Evolutionary conservation across 2,329 filamentous ascomycete species (phyloP), one percentile per base, ranked within the genome.

Genomic region (Aureobasidium mangrovei): DNA sequence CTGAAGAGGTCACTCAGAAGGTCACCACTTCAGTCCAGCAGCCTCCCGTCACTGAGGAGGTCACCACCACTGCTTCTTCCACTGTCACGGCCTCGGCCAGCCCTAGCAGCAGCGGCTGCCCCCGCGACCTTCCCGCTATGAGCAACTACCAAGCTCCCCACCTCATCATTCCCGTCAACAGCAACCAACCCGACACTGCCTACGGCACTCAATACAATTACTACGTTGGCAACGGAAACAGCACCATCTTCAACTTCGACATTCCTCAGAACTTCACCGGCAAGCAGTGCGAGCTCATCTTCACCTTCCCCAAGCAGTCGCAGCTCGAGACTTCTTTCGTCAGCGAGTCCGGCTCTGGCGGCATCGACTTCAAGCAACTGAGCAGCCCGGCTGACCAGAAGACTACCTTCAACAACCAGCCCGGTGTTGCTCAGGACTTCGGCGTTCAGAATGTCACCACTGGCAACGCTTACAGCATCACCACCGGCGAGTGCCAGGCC

Each of bases 191-290:
- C 0, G 67, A 76, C 63, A 73, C 68, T 2, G 70, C 77, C 0
- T 68, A 70, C 44, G 81, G 82, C 6, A 80, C 76, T 2, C 74
- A 73, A 0, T 77, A 72, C 68, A 77, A 78, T 58, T 82, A 81
- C 49, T 74, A 75, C 12, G 72, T 84, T 39, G 78, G 76, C 12
- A 67, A 72, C 26, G 73, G 70, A 54, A 67, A 78, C 53, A 78
- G 77, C 12, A 77, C 78, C 7, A 77, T 86, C 62, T 86, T 84
- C 77, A 84, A 85, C 72, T 87, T 87, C 68, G 81, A 85, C 62
- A 78, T 87, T 43, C 79, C 78, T 1, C 58, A 67, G 3, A 67
- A 69, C 4, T 74, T 80, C 61, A 60, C 71, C 6, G 79, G 78
- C 60, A 79, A 80, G 68, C 78, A 70, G 6, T 88, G 84, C 70